Percentiles rank a stretch among this genome's conserved stretches.
phyloP scores from a whole-genome alignment of 805 yeast species.

The Babjeviella inositovora region DNA sequence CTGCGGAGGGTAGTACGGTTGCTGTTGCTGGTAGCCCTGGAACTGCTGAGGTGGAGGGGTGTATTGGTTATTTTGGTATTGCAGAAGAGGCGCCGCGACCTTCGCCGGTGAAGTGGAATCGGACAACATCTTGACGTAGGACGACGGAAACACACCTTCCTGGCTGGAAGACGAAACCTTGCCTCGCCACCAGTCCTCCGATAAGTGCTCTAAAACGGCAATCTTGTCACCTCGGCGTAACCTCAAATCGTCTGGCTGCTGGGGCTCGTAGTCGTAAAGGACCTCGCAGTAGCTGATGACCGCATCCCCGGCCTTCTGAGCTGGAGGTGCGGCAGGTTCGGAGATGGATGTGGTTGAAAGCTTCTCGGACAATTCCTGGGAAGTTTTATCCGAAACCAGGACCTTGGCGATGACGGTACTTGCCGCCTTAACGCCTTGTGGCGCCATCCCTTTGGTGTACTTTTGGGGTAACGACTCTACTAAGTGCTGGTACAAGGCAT shows the following conservation, averaged over 20 bases:
- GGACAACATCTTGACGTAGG: slow-evolving; percentile 46
- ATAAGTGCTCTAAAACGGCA: slow-evolving; percentile 53
- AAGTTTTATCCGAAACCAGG: slow-evolving; percentile 2
- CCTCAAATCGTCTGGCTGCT: slow-evolving; percentile 59
- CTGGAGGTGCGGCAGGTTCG: slow-evolving; percentile 2
- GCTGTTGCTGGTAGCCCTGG: slow-evolving; percentile 3
- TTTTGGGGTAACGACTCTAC: slow-evolving; percentile 35
- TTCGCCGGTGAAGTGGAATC: slow-evolving; percentile 3
- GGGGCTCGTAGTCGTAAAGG: slow-evolving; percentile 57
- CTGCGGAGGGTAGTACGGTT: slow-evolving; percentile 3
- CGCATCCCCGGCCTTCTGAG: slow-evolving; percentile 1
- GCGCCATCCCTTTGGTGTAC: slow-evolving; percentile 31
- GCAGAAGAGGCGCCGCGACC: slow-evolving; percentile 1
- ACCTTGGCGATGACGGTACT: slow-evolving; percentile 6
- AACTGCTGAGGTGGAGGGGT: slow-evolving; percentile 2
- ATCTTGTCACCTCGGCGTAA: slow-evolving; percentile 55
- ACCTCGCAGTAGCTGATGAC: slow-evolving; percentile 50
- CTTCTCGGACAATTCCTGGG: slow-evolving; percentile 3
- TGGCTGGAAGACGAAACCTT: slow-evolving; percentile 21
- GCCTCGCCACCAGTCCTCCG: slow-evolving; percentile 91
- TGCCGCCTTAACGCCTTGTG: slow-evolving; percentile 22
- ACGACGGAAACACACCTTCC: slow-evolving; percentile 81
- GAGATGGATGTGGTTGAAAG: no score
- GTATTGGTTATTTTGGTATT: slow-evolving; percentile 2
- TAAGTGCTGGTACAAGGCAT: slow-evolving; percentile 34